Evolutionary conservation across 2,329 filamentous ascomycete species (phyloP), one percentile per base, ranked within the genome.

Genomic region (Colletotrichum destructivum): DNA sequence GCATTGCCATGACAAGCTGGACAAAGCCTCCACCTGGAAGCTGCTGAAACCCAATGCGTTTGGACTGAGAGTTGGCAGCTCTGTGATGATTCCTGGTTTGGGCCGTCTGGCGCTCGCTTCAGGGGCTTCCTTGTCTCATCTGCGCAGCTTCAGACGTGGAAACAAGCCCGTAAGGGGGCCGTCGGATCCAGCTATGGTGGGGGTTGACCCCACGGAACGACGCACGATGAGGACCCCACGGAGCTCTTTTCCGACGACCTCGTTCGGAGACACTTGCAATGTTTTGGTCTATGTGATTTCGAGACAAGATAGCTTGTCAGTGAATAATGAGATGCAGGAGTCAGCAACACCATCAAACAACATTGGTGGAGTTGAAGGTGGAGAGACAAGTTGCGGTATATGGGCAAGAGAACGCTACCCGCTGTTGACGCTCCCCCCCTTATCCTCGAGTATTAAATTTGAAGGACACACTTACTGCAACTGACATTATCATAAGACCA

Each of bases 101-200:
- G 21, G 23, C 23, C 4, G 12, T 38, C 21, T 47, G 21, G 51
- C n/a, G 38, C 12, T 23, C 38, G 12, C 2, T 21, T 54, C 69
- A 62, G 69, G 69, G 69, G 64, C 59, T 63, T 69, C 69, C 57
- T 62, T 57, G 69, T 71, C 38, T 68, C 52, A 68, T 71, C 64
- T 57, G 23, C 64, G 57, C 59, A 16, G 26, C 59, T 51, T 23
- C 59, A 61, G 46, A 62, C 46, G n/a, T 16, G n/a, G 31, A 62
- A 26, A 42, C 13, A 13, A 11, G 44, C 35, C 46, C 1, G 46
- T 16, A 18, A 62, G 15, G 46, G 26, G 23, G 23, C 23, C 4
- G n/a, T 38, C 15, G 59, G 31, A 13, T 46, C 59, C 18, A 42
- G 13, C 6, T 38, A 8, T 16, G 15, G 26, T 12, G 18, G 31